phyloP scores from a whole-genome alignment of 177 flowering plant species.

The Telopea speciosissima region DNA sequence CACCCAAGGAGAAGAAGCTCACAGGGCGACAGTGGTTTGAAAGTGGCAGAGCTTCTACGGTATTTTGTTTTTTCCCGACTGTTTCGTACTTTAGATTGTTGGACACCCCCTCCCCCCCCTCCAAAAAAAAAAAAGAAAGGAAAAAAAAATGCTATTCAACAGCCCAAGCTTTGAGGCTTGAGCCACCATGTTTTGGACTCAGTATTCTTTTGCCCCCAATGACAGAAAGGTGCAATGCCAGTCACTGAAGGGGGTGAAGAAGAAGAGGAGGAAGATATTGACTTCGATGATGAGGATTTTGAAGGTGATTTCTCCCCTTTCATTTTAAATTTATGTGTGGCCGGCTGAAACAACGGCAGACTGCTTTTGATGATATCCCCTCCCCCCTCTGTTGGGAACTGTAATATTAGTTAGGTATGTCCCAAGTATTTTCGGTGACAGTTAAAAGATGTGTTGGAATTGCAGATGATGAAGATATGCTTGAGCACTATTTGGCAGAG shows the following conservation, averaged over 20 bases:
- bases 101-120: background rate
- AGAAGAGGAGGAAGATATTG: conserved; percentile 83
- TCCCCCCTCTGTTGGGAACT: too few relatives aligned
- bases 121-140: too few relatives aligned
- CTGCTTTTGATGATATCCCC: background rate
- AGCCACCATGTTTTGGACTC: background rate
- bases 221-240: conserved; percentile 69
- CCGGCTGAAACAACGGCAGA: too few relatives aligned
- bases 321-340: background rate
- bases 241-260: conserved; percentile 58
- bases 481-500: conserved; percentile 91
- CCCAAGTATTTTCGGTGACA: background rate
- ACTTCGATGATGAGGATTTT: conserved; percentile 88
- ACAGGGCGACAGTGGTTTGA: conserved; percentile 96
- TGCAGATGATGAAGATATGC: conserved; percentile 98
- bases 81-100: background rate
- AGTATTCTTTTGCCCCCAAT: background rate
- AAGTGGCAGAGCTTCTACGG: conserved; percentile 78
- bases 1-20: conserved; percentile 87
- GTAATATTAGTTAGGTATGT: too few relatives aligned
- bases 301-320: conserved; percentile 51
- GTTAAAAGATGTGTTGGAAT: conserved; percentile 6
- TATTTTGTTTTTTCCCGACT: conserved; percentile 15
- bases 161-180: background rate
- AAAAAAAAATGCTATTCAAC: background rate